These are phyloP conservation scores for Scytalidium sp. DNA, from an alignment of 2,329 filamentous ascomycete species.

Conservation along the genomic window DNA sequence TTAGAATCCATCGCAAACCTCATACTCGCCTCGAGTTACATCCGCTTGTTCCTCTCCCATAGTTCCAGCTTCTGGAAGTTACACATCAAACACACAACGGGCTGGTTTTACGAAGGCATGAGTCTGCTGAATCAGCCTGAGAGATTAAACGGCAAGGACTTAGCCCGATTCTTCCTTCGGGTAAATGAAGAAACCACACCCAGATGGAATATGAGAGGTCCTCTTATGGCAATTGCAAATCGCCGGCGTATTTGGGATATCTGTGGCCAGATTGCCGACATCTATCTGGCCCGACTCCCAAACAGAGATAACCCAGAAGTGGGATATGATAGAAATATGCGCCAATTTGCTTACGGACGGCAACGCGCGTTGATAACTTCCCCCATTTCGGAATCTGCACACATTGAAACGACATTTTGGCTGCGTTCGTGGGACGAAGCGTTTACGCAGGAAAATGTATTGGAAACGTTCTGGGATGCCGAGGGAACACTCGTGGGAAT, in stretches of 20 bases:
- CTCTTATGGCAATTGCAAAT: background rate
- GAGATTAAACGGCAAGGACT: too few relatives aligned
- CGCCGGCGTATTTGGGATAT: background rate
- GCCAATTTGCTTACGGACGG: too few relatives aligned
- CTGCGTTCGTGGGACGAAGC: too few relatives aligned
- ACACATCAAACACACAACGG: constrained; percentile 1
- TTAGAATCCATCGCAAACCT: constrained; percentile 1
- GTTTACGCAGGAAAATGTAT: background rate
- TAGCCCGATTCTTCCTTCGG: background rate
- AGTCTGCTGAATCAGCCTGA: background rate
- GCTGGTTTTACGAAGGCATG: constrained; percentile 6
- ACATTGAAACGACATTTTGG: too few relatives aligned
- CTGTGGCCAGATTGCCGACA: background rate
- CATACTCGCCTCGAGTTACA: background rate
- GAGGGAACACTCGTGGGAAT: constrained; percentile 1
- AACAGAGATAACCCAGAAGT: background rate
- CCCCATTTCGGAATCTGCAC: too few relatives aligned
- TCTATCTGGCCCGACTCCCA: background rate
- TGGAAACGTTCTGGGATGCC: constrained; percentile 3
- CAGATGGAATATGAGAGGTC: background rate
- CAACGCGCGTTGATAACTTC: too few relatives aligned
- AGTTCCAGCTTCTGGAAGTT: constrained; percentile 3
- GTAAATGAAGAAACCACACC: background rate
- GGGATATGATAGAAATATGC: too few relatives aligned
- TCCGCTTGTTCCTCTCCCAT: background rate